Evolutionary conservation across 345 rosid genomes (phyloP), one percentile per base, ranked within the genome.

Genomic region (Triadica sebifera): DNA sequence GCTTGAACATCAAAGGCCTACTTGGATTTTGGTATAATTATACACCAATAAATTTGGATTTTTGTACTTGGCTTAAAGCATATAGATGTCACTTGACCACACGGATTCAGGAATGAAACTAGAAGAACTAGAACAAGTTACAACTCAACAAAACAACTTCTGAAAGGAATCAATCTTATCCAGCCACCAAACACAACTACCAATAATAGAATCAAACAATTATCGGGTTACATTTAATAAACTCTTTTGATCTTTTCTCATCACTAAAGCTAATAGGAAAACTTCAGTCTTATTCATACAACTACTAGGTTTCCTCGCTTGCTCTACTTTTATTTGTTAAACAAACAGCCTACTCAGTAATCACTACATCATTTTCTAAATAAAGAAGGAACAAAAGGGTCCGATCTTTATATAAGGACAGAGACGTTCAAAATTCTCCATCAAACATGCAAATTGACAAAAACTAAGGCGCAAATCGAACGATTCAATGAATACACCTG

Each of bases 401-500:
- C 20, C 61, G 24, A 24, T 22, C 22, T 13, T 61, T 29, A 34
- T 8, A 15, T 37, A 6, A 24, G 15, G 38, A 37, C 13, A n/a
- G 20, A 55, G 1, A 55, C 10, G 19, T 0, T 17, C 8, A 5
- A 52, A 52, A 52, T 57, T 2, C 6, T 4, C 61, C 34, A 45
- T 29, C 7, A 22, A 43, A 6, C 22, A 25, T 6, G 10, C 17
- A 20, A 53, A 70, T 9, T 9, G 17, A 12, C 59, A 41, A 45
- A 64, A 41, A 17, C 1, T n/a, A 11, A 9, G 13, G 24, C n/a
- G 34, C 8, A 64, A 64, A 24, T 15, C 25, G 16, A 25, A 72
- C 16, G 10, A 41, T 43, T 4, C 25, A 68, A 69, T 34, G 15
- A 22, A 45, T 80, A 67, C 75, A 90, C 99, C 91, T 88, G 81